These are phyloP conservation scores for Akanthomyces muscarius DNA, from an alignment of 2,329 filamentous ascomycete genomes.

Conservation along the genomic window DNA sequence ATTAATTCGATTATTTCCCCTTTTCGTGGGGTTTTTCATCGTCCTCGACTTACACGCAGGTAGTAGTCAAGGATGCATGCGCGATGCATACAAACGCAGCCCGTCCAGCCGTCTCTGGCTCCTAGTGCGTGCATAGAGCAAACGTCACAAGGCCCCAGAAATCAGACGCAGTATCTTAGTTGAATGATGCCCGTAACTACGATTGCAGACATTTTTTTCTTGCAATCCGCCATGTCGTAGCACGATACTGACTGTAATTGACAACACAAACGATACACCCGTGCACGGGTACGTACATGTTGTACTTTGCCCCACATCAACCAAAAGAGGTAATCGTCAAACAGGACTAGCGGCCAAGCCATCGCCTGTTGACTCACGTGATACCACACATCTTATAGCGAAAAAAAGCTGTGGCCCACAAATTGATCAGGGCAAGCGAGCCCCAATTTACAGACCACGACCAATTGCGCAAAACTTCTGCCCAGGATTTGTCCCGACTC, in stretches of 20 bases:
- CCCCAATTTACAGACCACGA: constrained; percentile 38
- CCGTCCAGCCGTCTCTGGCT: background rate
- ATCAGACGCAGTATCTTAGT: background rate
- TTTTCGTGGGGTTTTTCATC: background rate
- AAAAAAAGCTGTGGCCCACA: constrained; percentile 15
- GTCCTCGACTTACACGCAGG: background rate
- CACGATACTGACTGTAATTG: background rate
- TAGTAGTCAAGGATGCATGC: background rate
- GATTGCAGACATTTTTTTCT: background rate
- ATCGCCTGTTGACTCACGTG: constrained; percentile 9
- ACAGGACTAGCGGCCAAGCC: background rate
- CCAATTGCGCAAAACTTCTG: constrained; percentile 29
- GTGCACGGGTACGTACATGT: no score
- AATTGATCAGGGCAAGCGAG: constrained; percentile 33
- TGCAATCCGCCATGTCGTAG: background rate
- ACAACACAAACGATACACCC: background rate
- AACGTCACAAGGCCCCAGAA: no score
- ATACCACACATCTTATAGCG: background rate
- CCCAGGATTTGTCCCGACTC: constrained; percentile 24
- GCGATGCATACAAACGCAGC: background rate
- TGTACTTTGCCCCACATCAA: background rate
- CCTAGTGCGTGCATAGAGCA: background rate
- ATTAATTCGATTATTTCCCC: no score
- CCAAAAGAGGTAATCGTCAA: background rate
- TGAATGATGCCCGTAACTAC: background rate